A percentile compares a stretch with the other conserved stretches of the same genome.
phyloP scores from a whole-genome alignment of 805 yeast species.

The Cyberlindnera veronae region DNA sequence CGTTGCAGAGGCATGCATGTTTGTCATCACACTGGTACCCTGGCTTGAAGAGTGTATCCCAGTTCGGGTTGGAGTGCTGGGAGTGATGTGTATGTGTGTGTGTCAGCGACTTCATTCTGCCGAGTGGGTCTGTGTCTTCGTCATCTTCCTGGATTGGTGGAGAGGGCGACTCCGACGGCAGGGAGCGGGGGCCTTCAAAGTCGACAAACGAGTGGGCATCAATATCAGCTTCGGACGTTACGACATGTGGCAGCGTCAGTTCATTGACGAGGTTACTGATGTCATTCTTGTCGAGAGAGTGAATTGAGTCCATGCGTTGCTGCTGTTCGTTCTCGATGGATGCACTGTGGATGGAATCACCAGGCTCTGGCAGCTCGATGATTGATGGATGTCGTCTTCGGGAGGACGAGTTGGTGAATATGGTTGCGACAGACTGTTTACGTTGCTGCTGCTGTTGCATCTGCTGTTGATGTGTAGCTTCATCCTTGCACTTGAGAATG shows the following conservation, averaged over 20 bases:
- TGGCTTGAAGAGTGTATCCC: constrained; percentile 16
- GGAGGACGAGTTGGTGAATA: constrained; percentile 18
- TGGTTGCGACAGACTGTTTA: constrained; percentile 22
- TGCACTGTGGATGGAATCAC: neutral
- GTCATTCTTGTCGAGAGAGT: constrained; percentile 13
- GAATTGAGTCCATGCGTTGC: constrained; percentile 11
- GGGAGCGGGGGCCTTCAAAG: constrained; percentile 5
- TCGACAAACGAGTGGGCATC: constrained; percentile 23
- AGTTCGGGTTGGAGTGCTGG: constrained; percentile 1
- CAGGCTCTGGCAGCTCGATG: constrained; percentile 15
- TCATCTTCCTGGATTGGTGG: constrained; percentile 4
- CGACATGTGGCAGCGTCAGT: constrained; percentile 17
- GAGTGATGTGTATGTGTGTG: constrained; percentile 6
- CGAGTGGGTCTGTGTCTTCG: constrained; percentile 1
- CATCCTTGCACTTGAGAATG: constrained; percentile 30
- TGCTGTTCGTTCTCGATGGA: neutral
- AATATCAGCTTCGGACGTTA: constrained; percentile 19
- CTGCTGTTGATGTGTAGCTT: constrained; percentile 12
- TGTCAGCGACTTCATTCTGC: neutral
- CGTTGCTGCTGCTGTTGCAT: constrained; percentile 15
- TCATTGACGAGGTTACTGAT: constrained; percentile 13
- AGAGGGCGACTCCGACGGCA: neutral
- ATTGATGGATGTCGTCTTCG: constrained; percentile 22
- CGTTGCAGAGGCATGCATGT: constrained; percentile 17
- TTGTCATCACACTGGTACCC: constrained; percentile 14